Conservation (phyloP, 768 basidiomycete species). For the Saitozyma podzolica region DNA sequence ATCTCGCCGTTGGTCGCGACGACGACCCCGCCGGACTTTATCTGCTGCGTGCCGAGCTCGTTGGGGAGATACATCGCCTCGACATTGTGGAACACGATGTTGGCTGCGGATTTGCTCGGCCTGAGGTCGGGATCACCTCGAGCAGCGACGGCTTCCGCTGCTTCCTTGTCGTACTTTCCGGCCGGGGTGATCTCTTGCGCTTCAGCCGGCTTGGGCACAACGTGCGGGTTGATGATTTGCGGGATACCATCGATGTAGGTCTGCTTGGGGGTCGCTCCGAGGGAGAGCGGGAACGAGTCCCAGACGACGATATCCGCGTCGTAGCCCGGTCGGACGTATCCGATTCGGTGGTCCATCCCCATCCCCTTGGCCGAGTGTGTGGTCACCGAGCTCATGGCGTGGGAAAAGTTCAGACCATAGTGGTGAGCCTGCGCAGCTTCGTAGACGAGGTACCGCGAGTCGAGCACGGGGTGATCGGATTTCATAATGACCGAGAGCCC, state of each 20-base stretch:
- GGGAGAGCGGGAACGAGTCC: slow-evolving; percentile 66
- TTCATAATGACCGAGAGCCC: slow-evolving; percentile 75
- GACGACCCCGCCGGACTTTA: slow-evolving; percentile 46
- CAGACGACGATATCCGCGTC: slow-evolving; percentile 73
- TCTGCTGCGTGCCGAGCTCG: slow-evolving; percentile 14
- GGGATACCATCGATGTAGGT: slow-evolving; percentile 83
- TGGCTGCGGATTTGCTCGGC: slow-evolving; percentile 53
- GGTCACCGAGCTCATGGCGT: slow-evolving; percentile 70
- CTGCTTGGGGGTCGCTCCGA: slow-evolving; percentile 77
- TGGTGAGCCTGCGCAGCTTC: slow-evolving; percentile 77
- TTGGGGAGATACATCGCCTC: slow-evolving; percentile 54
- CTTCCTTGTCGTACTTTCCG: slow-evolving; percentile 72
- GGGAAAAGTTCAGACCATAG: slow-evolving; percentile 66
- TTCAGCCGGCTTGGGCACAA: slow-evolving; percentile 60
- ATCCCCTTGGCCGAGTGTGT: slow-evolving; percentile 69
- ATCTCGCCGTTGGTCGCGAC: slow-evolving; percentile 62
- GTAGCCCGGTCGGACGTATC: slow-evolving; percentile 68
- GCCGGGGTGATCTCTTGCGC: slow-evolving; percentile 64
- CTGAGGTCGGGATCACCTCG: slow-evolving; percentile 75
- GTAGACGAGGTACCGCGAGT: slow-evolving; percentile 73
- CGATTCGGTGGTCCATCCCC: slow-evolving; percentile 74
- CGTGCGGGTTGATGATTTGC: slow-evolving; percentile 56
- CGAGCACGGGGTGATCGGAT: slow-evolving; percentile 54
- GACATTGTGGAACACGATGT: slow-evolving; percentile 69
- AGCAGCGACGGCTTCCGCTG: slow-evolving; percentile 61